Percentiles rank a stretch among this genome's conserved stretches.
These are phyloP conservation scores for Pseudognaphalium luteoalbum DNA, from an alignment of 129 eudicot genomes.

Conservation along the genomic window DNA sequence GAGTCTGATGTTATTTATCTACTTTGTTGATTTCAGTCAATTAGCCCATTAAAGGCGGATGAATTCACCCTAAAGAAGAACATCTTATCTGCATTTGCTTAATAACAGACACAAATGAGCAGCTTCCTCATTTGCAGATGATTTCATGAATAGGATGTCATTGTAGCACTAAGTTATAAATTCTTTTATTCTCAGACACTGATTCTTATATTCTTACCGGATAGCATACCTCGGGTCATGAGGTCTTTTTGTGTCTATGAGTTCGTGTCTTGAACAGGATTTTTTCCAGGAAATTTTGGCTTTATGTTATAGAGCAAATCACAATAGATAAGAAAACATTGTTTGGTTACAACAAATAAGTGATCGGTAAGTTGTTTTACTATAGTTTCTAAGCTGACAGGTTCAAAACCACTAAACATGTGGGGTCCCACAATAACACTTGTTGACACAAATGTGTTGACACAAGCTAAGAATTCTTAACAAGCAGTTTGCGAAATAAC, in stretches of 20 bases:
- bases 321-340: too few relatives aligned
- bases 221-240: background rate
- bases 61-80: slow-evolving; percentile 89
- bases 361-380: too few relatives aligned
- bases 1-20: background rate
- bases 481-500: too few relatives aligned
- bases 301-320: background rate
- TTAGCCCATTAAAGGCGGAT: slow-evolving; percentile 68
- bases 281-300: background rate
- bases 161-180: background rate
- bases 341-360: too few relatives aligned
- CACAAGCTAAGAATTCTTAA: too few relatives aligned
- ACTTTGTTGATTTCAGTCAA: slow-evolving; percentile 51
- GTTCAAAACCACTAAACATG: too few relatives aligned
- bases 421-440: too few relatives aligned
- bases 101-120: slow-evolving; percentile 8
- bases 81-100: slow-evolving; percentile 59
- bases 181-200: background rate
- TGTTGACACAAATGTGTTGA: too few relatives aligned
- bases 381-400: too few relatives aligned
- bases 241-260: background rate
- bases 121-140: slow-evolving; percentile 3
- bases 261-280: background rate
- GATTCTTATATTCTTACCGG: background rate
- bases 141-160: background rate